Conservation (phyloP, 192 early-diverging fungal genomes). For the Coemansia sp. region DNA sequence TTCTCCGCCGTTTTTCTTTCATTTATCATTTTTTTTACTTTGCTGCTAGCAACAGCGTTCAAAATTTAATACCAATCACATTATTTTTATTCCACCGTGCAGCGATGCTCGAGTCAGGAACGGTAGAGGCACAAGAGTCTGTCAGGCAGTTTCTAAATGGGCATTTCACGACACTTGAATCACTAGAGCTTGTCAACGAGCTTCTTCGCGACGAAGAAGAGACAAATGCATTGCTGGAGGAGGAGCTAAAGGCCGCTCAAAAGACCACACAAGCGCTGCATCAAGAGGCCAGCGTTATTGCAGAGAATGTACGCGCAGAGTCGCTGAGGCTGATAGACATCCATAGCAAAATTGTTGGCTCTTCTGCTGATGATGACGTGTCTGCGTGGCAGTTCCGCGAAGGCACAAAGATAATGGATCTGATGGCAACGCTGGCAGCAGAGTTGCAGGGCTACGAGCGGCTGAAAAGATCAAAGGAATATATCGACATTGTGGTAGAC, state of each 20-base stretch:
- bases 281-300: conserved; percentile 17
- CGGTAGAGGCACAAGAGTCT: neutral
- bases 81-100: neutral
- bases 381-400: conserved; percentile 52
- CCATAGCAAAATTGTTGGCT: conserved; percentile 39
- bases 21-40: neutral
- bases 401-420: conserved; percentile 37
- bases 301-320: conserved; percentile 10
- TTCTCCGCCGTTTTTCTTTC: conserved; percentile 1
- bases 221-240: conserved; percentile 30
- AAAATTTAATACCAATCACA: neutral
- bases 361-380: conserved; percentile 17
- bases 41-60: too few relatives aligned
- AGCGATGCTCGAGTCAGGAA: neutral
- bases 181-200: conserved; percentile 41
- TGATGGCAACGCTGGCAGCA: conserved; percentile 28
- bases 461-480: conserved; percentile 34
- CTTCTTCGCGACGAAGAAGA: conserved; percentile 38
- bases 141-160: conserved; percentile 39
- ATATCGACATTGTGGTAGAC: conserved; percentile 37
- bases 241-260: conserved; percentile 15
- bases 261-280: conserved; percentile 7
- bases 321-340: conserved; percentile 35
- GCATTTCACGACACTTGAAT: conserved; percentile 44
- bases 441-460: conserved; percentile 29